Evolutionary conservation across 352 stramenopile genomes (phyloP).

Genomic region (Halophytophthora batemanensis): DNA sequence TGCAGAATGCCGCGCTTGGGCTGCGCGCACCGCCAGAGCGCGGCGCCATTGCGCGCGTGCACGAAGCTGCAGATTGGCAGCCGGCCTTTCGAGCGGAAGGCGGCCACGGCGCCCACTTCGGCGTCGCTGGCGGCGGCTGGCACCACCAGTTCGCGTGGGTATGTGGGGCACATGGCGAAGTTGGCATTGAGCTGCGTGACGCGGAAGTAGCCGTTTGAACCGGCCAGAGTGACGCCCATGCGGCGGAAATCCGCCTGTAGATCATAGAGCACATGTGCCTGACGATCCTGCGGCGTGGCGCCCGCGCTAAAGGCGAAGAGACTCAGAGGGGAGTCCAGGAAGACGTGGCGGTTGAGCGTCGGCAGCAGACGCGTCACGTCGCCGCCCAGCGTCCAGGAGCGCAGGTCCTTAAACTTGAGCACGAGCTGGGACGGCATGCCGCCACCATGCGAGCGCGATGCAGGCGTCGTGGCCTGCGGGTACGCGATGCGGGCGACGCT

Average conservation of each 20-base stretch:
- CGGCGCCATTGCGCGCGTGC: conserved; percentile 58
- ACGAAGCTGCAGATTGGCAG: conserved; percentile 84
- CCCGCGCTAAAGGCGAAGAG: conserved; percentile 63
- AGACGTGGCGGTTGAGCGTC: conserved; percentile 67
- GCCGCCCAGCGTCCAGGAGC: conserved; percentile 64
- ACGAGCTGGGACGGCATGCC: conserved; percentile 52
- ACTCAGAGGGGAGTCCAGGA: conserved; percentile 64
- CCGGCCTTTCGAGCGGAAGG: conserved; percentile 80
- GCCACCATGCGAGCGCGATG: conserved; percentile 22
- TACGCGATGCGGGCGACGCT: conserved; percentile 71
- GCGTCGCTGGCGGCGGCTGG: conserved; percentile 57
- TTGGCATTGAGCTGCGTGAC: conserved; percentile 62
- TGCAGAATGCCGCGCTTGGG: conserved; percentile 85
- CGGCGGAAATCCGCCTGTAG: conserved; percentile 61
- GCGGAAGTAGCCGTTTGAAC: conserved; percentile 31
- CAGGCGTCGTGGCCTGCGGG: conserved; percentile 37
- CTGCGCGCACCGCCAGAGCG: conserved; percentile 84
- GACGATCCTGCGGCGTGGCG: conserved; percentile 25
- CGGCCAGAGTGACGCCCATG: conserved; percentile 61
- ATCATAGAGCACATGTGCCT: conserved; percentile 66
- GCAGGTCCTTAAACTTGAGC: conserved; percentile 80
- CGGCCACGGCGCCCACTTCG: conserved; percentile 61
- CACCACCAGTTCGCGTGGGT: conserved; percentile 73
- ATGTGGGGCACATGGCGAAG: conserved; percentile 81
- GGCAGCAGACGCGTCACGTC: conserved; percentile 63